phyloP scores from a whole-genome alignment of 2,329 filamentous ascomycete genomes.

The Colletotrichum acutatum region DNA sequence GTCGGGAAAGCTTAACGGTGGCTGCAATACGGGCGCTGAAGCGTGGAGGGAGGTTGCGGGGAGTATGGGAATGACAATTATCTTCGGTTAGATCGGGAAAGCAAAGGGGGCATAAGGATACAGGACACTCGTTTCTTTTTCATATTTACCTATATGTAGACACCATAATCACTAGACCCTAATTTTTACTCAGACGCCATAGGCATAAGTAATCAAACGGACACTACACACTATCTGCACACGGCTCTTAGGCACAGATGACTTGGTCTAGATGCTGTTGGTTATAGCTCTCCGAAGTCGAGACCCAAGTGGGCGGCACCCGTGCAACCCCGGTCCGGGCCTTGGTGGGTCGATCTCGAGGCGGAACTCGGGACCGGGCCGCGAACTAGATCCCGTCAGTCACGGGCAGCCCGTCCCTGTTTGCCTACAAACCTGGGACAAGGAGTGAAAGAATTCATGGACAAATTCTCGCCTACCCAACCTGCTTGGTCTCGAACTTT shows the following conservation, averaged over 20 bases:
- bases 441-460: neutral
- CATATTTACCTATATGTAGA: neutral
- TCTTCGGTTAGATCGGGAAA: neutral
- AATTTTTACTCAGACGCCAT: neutral
- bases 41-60: slow-evolving; percentile 10
- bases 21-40: neutral
- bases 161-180: neutral
- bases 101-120: neutral
- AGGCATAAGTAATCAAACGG: neutral
- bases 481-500: neutral
- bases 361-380: neutral
- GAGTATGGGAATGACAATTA: slow-evolving; percentile 11
- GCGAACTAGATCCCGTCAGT: neutral
- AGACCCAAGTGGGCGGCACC: neutral
- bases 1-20: slow-evolving; percentile 53
- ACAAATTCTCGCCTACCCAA: too few relatives aligned
- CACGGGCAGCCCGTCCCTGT: neutral
- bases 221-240: neutral
- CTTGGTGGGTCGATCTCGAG: neutral
- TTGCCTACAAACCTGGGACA: neutral
- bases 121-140: neutral
- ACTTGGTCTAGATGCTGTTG: neutral
- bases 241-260: too few relatives aligned
- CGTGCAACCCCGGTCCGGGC: neutral
- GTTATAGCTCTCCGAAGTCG: neutral